Evolutionary conservation across 2,329 filamentous ascomycete species (phyloP).

Genomic region (Endocalyx cinctus): DNA sequence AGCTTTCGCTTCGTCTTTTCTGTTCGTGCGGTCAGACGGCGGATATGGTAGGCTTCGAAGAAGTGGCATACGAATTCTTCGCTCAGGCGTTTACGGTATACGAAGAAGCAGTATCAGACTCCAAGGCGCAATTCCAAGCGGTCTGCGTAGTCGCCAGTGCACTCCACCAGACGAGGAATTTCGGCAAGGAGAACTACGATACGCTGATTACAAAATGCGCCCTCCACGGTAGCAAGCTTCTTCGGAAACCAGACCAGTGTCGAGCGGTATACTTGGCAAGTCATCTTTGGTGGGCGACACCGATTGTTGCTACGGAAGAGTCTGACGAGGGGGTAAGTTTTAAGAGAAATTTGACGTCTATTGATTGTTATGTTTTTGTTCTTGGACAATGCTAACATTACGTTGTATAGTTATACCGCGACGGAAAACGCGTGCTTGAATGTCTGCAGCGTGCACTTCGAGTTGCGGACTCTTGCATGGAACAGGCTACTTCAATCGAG

Average conservation of each 20-base stretch:
- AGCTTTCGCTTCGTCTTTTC: conserved; percentile 85
- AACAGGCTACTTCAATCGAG: conserved; percentile 93
- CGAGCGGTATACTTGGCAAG: conserved; percentile 94
- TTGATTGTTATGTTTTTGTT: conserved; percentile 1
- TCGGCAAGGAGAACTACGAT: conserved; percentile 96
- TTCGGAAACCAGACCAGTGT: conserved; percentile 98
- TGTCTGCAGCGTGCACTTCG: conserved; percentile 92
- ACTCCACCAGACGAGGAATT: conserved; percentile 82
- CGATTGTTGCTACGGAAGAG: conserved; percentile 71
- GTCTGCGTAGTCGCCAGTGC: conserved; percentile 91
- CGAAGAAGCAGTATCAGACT: conserved; percentile 93
- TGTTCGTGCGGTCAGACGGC: conserved; percentile 89
- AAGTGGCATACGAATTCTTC: conserved; percentile 97
- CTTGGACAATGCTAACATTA: neutral
- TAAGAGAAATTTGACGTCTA: neutral
- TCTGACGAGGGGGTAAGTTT: conserved; percentile 54
- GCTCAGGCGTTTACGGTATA: conserved; percentile 98
- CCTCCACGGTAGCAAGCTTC: conserved; percentile 89
- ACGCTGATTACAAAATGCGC: conserved; percentile 97
- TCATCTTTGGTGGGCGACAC: conserved; percentile 96
- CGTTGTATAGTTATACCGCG: conserved; percentile 73
- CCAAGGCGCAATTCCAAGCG: conserved; percentile 94
- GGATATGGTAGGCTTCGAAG: conserved; percentile 86
- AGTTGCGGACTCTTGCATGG: conserved; percentile 98
- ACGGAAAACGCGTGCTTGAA: conserved; percentile 94